A percentile compares a stretch with the other conserved stretches of the same genome.
Conservation (phyloP, 192 early-diverging fungal genomes). For the Funneliformis mosseae region DNA sequence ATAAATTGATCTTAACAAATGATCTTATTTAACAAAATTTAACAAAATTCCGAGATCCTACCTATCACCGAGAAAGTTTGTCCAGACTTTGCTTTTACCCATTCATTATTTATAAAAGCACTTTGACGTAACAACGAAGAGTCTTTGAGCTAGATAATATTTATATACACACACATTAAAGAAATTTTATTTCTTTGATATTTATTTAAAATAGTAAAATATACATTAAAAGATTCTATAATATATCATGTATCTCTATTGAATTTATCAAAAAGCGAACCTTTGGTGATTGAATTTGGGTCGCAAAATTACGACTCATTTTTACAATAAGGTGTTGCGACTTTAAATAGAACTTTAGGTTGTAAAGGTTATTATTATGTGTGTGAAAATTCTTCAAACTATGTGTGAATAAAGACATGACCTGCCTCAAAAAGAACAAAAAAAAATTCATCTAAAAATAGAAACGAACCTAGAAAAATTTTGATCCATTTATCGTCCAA, state of each 20-base stretch:
- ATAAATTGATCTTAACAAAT: neutral
- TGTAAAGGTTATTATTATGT: too few species aligned
- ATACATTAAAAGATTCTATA: neutral
- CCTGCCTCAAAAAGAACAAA: too few species aligned
- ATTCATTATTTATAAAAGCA: slow-evolving; percentile 65
- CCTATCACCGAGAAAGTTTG: slow-evolving; percentile 58
- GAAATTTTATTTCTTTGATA: neutral
- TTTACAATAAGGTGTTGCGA: neutral
- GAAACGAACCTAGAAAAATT: too few species aligned
- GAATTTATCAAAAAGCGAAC: neutral
- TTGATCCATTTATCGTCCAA: too few species aligned
- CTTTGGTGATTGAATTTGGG: neutral
- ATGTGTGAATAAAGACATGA: neutral
- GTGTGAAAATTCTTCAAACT: neutral
- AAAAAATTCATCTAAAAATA: too few species aligned
- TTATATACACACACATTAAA: neutral
- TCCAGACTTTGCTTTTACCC: slow-evolving; percentile 47
- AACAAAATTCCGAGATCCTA: slow-evolving; percentile 30
- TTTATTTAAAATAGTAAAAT: neutral
- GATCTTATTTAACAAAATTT: neutral
- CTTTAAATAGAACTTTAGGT: neutral
- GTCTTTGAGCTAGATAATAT: slow-evolving; percentile 57
- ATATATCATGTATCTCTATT: too few species aligned
- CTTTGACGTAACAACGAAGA: slow-evolving; percentile 52
- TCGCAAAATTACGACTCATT: neutral